Evolutionary conservation across 2,329 filamentous ascomycete species (phyloP), one percentile per base, ranked within the genome.

Genomic region (Zelopaecilomyces penicillatus): DNA sequence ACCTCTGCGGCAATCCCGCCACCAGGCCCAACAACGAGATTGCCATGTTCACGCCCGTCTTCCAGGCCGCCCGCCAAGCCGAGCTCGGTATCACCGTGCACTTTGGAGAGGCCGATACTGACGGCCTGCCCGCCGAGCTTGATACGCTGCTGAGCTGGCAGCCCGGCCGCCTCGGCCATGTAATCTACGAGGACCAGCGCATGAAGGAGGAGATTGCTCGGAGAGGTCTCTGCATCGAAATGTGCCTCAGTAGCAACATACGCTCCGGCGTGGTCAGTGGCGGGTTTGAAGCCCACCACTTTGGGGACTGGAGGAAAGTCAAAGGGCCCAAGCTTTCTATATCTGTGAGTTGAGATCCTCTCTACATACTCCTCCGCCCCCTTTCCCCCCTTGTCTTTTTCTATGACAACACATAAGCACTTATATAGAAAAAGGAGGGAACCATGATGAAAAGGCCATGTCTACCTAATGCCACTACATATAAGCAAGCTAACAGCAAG

Each of bases 181-280:
- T 89, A 7, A 88, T 91, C 43, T 80, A 87, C 59, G 81, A 88
- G 2, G 74, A 80, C 1, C 74, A 80, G 1, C 63, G 65, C 28
- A 65, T 82, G n/a, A 80, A 75, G 57, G 57, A 63, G 37, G 71
- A 77, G 52, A 85, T 74, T 45, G 61, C 65, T 8, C 54, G 60
- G 38, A 67, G 69, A 9, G 69, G 69, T 1, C 58, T 90, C 29
- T 85, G 83, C 2, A 62, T 93, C 9, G 87, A 93, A 63, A 59
- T 93, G 33, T 93, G 87, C 49, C 65, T 93, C 49, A 87, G 82
- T 52, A 91, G 87, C 62, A 93, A 93, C 55, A 85, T 93, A 2
- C 78, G 83, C 52, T 83, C 83, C 2, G 80, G 79, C 52, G 80
- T 93, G 78, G 80, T 84, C 41, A 65, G 70, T 1, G 83, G 84